These are phyloP conservation scores for Babesia ovata DNA, from an alignment of 169 alveolate genomes.

Conservation along the genomic window DNA sequence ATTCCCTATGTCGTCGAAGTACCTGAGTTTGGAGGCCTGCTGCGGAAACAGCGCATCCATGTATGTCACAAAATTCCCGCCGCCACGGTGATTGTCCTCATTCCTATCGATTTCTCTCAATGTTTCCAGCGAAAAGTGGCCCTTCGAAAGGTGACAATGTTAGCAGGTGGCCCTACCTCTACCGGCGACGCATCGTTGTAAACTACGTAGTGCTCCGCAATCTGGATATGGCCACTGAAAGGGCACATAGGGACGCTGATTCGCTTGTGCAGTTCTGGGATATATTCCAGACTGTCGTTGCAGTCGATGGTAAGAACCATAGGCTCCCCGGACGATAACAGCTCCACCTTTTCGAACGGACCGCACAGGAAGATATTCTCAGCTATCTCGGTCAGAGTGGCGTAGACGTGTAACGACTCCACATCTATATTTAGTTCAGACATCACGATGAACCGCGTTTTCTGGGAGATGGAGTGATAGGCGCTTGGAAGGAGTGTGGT, in stretches of 20 bases:
- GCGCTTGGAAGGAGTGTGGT: constrained; percentile 13
- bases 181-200: constrained; percentile 27
- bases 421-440: background rate
- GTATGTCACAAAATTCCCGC: constrained; percentile 6
- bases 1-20: constrained; percentile 38
- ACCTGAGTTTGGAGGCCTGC: constrained; percentile 24
- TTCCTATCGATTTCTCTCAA: background rate
- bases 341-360: constrained; percentile 26
- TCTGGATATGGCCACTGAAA: background rate
- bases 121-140: constrained; percentile 7
- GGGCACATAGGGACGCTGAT: constrained; percentile 20
- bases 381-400: constrained; percentile 1
- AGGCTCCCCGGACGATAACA: constrained; percentile 33
- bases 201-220: constrained; percentile 9
- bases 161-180: background rate
- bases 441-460: constrained; percentile 2
- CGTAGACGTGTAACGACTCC: constrained; percentile 9
- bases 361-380: constrained; percentile 25
- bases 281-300: constrained; percentile 34
- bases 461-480: constrained; percentile 17
- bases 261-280: constrained; percentile 2
- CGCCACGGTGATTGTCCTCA: background rate
- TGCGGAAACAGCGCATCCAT: constrained; percentile 47
- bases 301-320: constrained; percentile 4
- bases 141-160: background rate